Evolutionary conservation across 2,329 filamentous ascomycete genomes (phyloP), one percentile per base, ranked within the genome.

Genomic region (Beauveria brongniartii): DNA sequence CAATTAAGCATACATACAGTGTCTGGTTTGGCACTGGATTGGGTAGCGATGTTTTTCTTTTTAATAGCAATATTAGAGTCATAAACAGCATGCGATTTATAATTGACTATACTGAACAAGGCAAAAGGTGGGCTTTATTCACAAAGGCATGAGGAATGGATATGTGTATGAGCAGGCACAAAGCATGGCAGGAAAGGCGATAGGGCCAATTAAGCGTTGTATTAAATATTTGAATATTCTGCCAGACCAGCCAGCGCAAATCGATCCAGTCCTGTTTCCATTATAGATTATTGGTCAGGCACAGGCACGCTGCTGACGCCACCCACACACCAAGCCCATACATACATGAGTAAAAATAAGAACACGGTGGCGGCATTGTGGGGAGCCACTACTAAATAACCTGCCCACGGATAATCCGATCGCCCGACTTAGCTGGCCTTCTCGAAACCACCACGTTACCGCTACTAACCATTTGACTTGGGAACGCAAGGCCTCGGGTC

Each of bases 301-400:
- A 37, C 34, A 37, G 34, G 34, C 14, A 37, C 34, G 34, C 34
- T 37, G 34, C 34, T 37, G 34, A 37, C 14, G 34, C 34, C 34
- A 37, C 34, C 34, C 34, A 10, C 34, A 37, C 34, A 37, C 34
- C 34, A 37, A 37, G 34, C 34, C 34, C 34, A 37, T 37, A 14
- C 34, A 34, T 6, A 37, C 5, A 37, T 1, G 34, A 37, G 34
- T 14, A 37, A 37, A 37, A 37, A 60, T 59, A 46, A 51, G 61
- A 63, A 63, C 61, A 63, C 61, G 52, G 61, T 63, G 61, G 61
- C 61, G 61, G 61, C 61, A 62, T 62, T 62, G 61, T 59, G 37
- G 56, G 43, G 22, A 34, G 34, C 34, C 34, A 37, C 34, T 37
- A 37, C 34, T 37, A 37, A 48, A 18, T 14, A 34, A 20, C 59